Percentiles rank a stretch among this genome's conserved stretches.
phyloP scores from a whole-genome alignment of 257 asterid species.

The Dorcoceras hygrometricum region DNA sequence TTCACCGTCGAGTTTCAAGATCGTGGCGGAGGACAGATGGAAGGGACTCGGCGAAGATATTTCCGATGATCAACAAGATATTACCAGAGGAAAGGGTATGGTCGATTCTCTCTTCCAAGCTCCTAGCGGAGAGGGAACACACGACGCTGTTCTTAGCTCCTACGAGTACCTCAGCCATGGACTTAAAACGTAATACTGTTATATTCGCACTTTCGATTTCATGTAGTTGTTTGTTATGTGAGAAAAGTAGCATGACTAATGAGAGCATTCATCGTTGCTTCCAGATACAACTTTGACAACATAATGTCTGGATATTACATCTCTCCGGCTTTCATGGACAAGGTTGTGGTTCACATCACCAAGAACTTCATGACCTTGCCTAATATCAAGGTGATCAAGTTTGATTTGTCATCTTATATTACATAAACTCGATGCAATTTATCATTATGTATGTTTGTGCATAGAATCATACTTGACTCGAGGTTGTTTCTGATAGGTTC shows the following conservation, averaged over 20 bases:
- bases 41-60: constrained; percentile 50
- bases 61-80: constrained; percentile 84
- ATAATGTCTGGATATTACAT: constrained; percentile 62
- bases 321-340: constrained; percentile 94
- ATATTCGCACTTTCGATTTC: not conserved
- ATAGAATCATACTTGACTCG: not conserved
- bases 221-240: not conserved
- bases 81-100: constrained; percentile 79
- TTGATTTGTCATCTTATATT: not conserved
- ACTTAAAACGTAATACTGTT: constrained; percentile 38
- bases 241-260: not conserved
- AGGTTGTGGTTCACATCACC: constrained; percentile 63
- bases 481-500: constrained; percentile 38
- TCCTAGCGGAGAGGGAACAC: constrained; percentile 69
- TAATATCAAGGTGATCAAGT: constrained; percentile 58
- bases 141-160: constrained; percentile 55
- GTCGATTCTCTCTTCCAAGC: constrained; percentile 72
- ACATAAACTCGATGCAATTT: no score
- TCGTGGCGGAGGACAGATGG: constrained; percentile 67
- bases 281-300: constrained; percentile 54
- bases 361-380: constrained; percentile 85
- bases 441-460: not conserved
- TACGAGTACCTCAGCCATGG: constrained; percentile 80
- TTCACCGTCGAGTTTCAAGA: constrained; percentile 39
- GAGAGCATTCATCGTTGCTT: not conserved